Percentiles rank a stretch among this genome's conserved stretches.
These are phyloP conservation scores for Sporisorium exsertum DNA, from an alignment of 1,284 basidiomycete species.

Conservation along the genomic window DNA sequence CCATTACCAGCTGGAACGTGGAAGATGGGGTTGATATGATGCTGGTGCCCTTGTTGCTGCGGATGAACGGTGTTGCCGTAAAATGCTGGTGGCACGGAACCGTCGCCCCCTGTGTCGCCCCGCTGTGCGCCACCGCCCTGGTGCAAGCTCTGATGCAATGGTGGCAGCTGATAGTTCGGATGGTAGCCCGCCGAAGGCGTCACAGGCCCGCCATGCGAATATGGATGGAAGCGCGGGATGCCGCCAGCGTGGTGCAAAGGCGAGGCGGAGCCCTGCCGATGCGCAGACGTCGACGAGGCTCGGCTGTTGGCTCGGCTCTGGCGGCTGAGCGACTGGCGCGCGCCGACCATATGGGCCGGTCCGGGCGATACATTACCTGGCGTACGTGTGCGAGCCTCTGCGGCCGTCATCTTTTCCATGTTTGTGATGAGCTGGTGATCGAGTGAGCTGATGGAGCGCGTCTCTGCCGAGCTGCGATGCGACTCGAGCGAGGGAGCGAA, in stretches of 20 bases:
- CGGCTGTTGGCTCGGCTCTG: conserved; percentile 59
- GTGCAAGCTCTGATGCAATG: conserved; percentile 46
- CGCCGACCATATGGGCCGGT: conserved; percentile 47
- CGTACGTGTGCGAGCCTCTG: conserved; percentile 48
- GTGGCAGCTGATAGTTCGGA: conserved; percentile 43
- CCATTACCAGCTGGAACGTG: conserved; percentile 35
- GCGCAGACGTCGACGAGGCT: conserved; percentile 58
- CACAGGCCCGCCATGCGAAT: conserved; percentile 50
- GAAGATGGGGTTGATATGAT: conserved; percentile 56
- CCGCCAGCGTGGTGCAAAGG: conserved; percentile 61
- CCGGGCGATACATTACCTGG: conserved; percentile 58
- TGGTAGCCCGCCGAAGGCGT: conserved; percentile 39
- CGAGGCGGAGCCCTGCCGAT: conserved; percentile 61
- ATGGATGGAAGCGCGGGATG: conserved; percentile 64
- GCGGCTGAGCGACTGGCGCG: conserved; percentile 52
- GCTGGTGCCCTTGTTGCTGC: conserved; percentile 32
- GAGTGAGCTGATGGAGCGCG: conserved; percentile 55
- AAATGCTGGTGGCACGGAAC: conserved; percentile 11
- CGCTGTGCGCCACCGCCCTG: conserved; percentile 18
- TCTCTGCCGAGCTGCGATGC: conserved; percentile 50
- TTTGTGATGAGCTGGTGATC: conserved; percentile 64
- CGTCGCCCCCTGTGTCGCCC: conserved; percentile 21
- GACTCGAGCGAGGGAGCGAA: conserved; percentile 53
- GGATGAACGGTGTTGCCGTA: conserved; percentile 11
- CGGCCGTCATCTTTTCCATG: conserved; percentile 64